phyloP scores from a whole-genome alignment of 139 green algal genomes.

The Edaphochlamys debaryana region DNA sequence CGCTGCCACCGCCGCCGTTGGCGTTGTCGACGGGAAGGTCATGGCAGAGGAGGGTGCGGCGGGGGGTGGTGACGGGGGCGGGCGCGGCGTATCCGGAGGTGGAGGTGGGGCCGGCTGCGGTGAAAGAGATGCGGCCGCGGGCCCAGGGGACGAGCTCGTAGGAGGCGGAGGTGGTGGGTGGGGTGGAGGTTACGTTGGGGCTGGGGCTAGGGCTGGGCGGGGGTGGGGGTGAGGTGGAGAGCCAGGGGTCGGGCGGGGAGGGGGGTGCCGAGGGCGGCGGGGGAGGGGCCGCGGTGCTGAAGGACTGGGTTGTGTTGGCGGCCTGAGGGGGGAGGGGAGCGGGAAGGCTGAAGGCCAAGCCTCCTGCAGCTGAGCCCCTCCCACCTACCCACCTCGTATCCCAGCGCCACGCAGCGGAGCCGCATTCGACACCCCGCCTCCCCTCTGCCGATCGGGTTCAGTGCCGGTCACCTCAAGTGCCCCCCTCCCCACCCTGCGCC shows the following conservation, averaged over 20 bases:
- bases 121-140: constrained; percentile 25
- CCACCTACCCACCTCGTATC: too few relatives aligned
- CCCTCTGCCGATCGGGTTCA: too few relatives aligned
- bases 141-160: constrained; percentile 2
- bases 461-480: too few relatives aligned
- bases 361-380: too few relatives aligned
- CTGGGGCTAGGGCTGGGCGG: too few relatives aligned
- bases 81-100: not conserved
- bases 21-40: not conserved
- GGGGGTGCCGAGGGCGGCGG: not conserved
- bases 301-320: too few relatives aligned
- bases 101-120: constrained; percentile 1
- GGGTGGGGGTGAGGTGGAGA: not conserved
- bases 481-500: too few relatives aligned
- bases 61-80: not conserved
- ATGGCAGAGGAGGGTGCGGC: not conserved
- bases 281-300: too few relatives aligned
- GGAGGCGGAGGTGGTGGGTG: not conserved
- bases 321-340: too few relatives aligned
- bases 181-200: not conserved
- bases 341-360: too few relatives aligned
- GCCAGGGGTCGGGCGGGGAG: not conserved
- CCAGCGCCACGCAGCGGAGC: too few relatives aligned
- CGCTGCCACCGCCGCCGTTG: not conserved
- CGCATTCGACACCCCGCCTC: too few relatives aligned